A percentile compares a stretch with the other conserved stretches of the same genome.
phyloP scores from a whole-genome alignment of 1,284 basidiomycete genomes.

The Ustilago shanxiensis region DNA sequence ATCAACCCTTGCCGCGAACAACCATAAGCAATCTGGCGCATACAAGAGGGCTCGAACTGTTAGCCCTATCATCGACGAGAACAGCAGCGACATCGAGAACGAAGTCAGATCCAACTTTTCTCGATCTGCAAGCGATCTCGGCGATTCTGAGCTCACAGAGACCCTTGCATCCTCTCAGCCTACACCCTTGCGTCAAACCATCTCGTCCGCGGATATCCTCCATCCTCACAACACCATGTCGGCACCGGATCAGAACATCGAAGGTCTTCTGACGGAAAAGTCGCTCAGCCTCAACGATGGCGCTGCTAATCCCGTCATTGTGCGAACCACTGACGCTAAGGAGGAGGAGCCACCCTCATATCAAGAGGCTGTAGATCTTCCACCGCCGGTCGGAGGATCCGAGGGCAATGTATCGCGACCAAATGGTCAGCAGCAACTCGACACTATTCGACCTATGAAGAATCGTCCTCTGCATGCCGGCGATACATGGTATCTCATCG shows the following conservation, averaged over 20 bases:
- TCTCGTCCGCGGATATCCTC: constrained; percentile 32
- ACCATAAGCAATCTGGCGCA: constrained; percentile 16
- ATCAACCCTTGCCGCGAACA: constrained; percentile 6
- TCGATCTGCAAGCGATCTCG: constrained; percentile 38
- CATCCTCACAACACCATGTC: constrained; percentile 21
- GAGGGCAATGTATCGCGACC: constrained; percentile 15
- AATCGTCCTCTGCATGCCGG: constrained; percentile 73
- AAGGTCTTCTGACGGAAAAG: constrained; percentile 49
- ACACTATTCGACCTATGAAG: constrained; percentile 44
- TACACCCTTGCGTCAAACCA: constrained; percentile 41
- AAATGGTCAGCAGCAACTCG: constrained; percentile 41
- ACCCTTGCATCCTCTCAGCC: constrained; percentile 16
- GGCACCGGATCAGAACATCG: constrained; percentile 42
- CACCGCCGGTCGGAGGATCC: neutral
- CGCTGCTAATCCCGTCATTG: constrained; percentile 8
- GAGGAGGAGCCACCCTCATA: constrained; percentile 41
- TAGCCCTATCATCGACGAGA: constrained; percentile 54
- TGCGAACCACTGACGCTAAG: neutral
- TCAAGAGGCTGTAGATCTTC: constrained; percentile 17
- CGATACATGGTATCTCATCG: constrained; percentile 83
- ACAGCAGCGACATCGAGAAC: constrained; percentile 49
- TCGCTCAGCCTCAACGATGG: constrained; percentile 46
- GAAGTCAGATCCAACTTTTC: constrained; percentile 34
- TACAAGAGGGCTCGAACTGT: constrained; percentile 51
- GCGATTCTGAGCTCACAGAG: constrained; percentile 29